Evolutionary conservation across 371 early-diverging fungal species (phyloP).

Genomic region (Batrachochytrium dendrobatidis): DNA sequence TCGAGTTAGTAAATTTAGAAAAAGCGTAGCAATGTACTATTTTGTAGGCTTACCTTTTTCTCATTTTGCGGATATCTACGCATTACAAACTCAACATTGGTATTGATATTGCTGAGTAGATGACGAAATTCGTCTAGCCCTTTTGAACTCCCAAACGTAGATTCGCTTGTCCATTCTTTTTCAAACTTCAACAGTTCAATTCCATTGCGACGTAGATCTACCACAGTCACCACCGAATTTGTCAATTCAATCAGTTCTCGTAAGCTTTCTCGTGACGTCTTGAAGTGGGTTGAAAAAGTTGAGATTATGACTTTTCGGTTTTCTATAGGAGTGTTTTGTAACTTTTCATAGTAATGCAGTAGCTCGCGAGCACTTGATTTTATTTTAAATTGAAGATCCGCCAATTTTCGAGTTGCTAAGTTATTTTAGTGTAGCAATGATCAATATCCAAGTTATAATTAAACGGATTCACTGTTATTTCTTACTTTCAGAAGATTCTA

Average conservation of each 20-base stretch:
- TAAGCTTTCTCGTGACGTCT: slow-evolving; percentile 9
- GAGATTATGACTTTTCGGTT: not conserved
- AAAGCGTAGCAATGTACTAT: not conserved
- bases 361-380: not conserved
- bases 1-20: not conserved
- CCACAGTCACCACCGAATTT: slow-evolving; percentile 5
- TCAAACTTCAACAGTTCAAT: slow-evolving; percentile 8
- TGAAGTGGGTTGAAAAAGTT: slow-evolving; percentile 4
- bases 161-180: slow-evolving; percentile 10
- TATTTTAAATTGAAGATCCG: not conserved
- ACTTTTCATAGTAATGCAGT: not conserved
- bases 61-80: slow-evolving; percentile 2
- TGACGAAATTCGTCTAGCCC: not conserved
- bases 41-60: not conserved
- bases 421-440: no score
- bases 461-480: no score
- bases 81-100: slow-evolving; percentile 10
- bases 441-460: no score
- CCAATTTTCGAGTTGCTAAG: no score
- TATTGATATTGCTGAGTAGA: slow-evolving; percentile 2
- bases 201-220: slow-evolving; percentile 4
- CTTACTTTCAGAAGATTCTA: no score
- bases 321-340: not conserved
- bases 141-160: not conserved
- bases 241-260: slow-evolving; percentile 12